Evolutionary conservation across 2,329 filamentous ascomycete genomes (phyloP).

Genomic region (Penicillium sumatraense): DNA sequence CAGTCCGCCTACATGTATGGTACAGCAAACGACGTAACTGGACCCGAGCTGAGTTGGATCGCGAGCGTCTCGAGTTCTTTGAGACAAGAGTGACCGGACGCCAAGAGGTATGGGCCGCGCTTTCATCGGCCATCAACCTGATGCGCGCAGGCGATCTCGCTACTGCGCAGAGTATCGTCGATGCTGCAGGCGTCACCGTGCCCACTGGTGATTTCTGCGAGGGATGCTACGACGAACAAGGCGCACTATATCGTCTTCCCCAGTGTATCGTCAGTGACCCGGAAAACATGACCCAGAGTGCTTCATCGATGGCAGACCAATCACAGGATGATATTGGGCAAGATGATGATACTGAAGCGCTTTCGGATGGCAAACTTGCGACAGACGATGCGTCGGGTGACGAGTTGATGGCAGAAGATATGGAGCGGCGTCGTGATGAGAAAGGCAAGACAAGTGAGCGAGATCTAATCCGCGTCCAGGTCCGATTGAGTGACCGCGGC

Average conservation of each 20-base stretch:
- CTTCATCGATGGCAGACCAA: slow-evolving; percentile 10
- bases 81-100: slow-evolving; percentile 83
- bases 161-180: slow-evolving; percentile 79
- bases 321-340: slow-evolving; percentile 27
- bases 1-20: slow-evolving; percentile 70
- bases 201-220: slow-evolving; percentile 74
- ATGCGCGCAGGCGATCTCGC: slow-evolving; percentile 66
- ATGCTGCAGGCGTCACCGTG: slow-evolving; percentile 75
- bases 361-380: slow-evolving; percentile 38
- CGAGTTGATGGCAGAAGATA: slow-evolving; percentile 41
- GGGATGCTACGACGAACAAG: slow-evolving; percentile 72
- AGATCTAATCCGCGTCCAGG: slow-evolving; percentile 62
- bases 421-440: slow-evolving; percentile 55
- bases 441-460: slow-evolving; percentile 65
- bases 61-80: slow-evolving; percentile 82
- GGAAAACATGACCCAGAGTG: slow-evolving; percentile 53
- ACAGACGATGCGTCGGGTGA: slow-evolving; percentile 46
- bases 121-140: slow-evolving; percentile 70
- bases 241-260: slow-evolving; percentile 71
- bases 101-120: slow-evolving; percentile 77
- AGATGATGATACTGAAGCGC: slow-evolving; percentile 27
- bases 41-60: slow-evolving; percentile 70
- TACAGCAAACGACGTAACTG: slow-evolving; percentile 65
- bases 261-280: slow-evolving; percentile 73
- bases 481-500: slow-evolving; percentile 67